These are phyloP conservation scores for Actinomortierella wolfii DNA, from an alignment of 371 early-diverging fungal species.

Conservation along the genomic window DNA sequence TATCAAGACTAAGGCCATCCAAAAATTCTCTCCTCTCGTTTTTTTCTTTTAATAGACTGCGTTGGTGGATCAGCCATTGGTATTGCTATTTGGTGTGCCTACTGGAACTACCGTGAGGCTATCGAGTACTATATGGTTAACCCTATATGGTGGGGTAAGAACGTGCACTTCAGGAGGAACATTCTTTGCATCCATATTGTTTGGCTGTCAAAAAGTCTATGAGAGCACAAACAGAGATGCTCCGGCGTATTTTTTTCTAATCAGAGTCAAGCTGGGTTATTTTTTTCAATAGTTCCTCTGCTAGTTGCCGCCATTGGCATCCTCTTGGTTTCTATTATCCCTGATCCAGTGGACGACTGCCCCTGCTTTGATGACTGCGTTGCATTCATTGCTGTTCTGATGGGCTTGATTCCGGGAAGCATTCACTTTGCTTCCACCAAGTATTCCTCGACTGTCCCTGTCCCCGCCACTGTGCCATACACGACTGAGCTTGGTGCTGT, in stretches of 20 bases:
- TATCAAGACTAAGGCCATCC: too few species aligned
- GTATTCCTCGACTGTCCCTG: conserved; percentile 45
- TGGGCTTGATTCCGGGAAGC: conserved; percentile 70
- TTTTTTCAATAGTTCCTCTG: conserved; percentile 22
- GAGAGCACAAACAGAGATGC: too few species aligned
- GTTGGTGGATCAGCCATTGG: conserved; percentile 71
- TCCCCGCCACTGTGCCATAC: conserved; percentile 49
- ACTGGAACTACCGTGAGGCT: conserved; percentile 59
- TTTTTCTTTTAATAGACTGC: conserved; percentile 55
- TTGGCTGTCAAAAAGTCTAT: too few species aligned
- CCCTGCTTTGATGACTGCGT: conserved; percentile 85
- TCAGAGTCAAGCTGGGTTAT: too few species aligned
- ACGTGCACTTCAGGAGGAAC: conserved; percentile 4
- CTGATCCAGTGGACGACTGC: conserved; percentile 78
- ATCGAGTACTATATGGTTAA: conserved; percentile 57
- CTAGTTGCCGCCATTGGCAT: conserved; percentile 27
- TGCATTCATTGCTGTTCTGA: conserved; percentile 72
- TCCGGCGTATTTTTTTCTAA: neutral
- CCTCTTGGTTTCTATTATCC: conserved; percentile 63
- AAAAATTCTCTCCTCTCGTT: too few species aligned
- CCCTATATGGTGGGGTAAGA: conserved; percentile 58
- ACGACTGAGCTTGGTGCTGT: conserved; percentile 47
- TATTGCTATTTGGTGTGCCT: conserved; percentile 56
- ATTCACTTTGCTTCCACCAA: conserved; percentile 47
- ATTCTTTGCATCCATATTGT: too few species aligned